Evolutionary conservation across 441 rosid genomes (phyloP), one percentile per base, ranked within the genome.

Genomic region (Capsella rubella): DNA sequence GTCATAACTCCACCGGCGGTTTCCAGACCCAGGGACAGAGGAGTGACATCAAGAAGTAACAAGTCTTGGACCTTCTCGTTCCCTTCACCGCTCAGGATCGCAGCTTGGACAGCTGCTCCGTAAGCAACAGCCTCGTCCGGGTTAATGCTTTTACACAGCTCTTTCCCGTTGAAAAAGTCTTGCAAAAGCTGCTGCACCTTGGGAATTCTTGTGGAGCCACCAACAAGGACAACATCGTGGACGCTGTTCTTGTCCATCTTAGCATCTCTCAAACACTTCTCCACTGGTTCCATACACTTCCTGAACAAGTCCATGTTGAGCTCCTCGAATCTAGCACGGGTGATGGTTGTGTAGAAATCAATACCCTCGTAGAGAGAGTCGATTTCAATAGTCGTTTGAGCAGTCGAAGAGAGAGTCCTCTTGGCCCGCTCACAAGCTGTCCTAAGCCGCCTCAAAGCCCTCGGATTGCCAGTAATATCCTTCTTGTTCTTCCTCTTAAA

Each of bases 51-150:
- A 46, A 89, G 66, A 0, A 87, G 86, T 32, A 89, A 64, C 15
- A 89, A 63, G 21, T 89, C 94, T 50, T 89, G 89, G 5, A 87
- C 94, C 82, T 87, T 87, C 82, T 87, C 89, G 1, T 87, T 84
- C 8, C 93, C 91, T 56, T 89, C 91, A 0, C 90, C 93, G 1
- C 88, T 85, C 77, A 84, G 32, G 54, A 84, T 84, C 0, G 84
- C 87, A 2, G 87, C 87, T 39, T 84, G 84, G 8, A 81, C 91
- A 13, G 91, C 87, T 3, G 91, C 91, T 45, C 91, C 89, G 2
- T 83, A 87, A 15, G 91, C 91, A 34, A 87, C 89, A 27, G 91
- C 91, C 57, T 87, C 91, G 8, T 87, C 91, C 0, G 91, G 91
- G 57, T 87, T 87, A 27, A 87, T 85, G 80, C 84, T 85, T 78